Base-by-base conservation (phyloP, 31 red algal species). In the Bonnemaisonia californica region DNA sequence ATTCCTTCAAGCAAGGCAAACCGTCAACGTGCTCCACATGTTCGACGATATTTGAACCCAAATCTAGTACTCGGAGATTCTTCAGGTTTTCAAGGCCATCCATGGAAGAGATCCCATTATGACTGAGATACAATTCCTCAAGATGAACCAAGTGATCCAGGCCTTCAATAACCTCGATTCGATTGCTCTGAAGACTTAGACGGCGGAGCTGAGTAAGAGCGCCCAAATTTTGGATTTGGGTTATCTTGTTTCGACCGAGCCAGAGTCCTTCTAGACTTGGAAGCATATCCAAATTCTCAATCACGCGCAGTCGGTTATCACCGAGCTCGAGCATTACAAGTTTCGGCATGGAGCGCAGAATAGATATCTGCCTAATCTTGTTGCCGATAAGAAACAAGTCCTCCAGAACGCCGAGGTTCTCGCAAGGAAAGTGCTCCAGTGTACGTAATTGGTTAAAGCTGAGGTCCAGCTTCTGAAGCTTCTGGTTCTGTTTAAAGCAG, bases 171-270 rank as follows among this genome's bases (percentile, higher is more conserved):
- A 19, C 37, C 2, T 56, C 66, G 34, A 99, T 87, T 27, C 93
- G 97, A 60, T 99, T 99, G 82, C 89, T 93, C 62, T 95, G 97
- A 1, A 99, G 34, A 63, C 84, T 81, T 22, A 99, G 89, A 11
- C 77, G 41, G 35, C 45, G 57, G 41, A 99, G 80, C 18, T 84
- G 34, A 38, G 41, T 65, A 9, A 99, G 62, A 2, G 62, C 21
- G 42, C 84, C 57, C 22, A 95, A 56, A 41, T 75, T 74, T 35
- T 93, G 58, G 1, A 99, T 77, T n/a, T 57, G 40, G 1, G 73
- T 70, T 26, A 99, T 95, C 71, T 99, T 99, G 82, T 99, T 99
- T 32, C 97, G 69, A 3, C 97, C 97, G 1, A 99, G 97, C 97
- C 97, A 99, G 22, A 99, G 64, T 24, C 77, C 84, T 18, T 70